Conservation (phyloP, 495 filamentous ascomycete species). For the Talaromyces nanjingensis region DNA sequence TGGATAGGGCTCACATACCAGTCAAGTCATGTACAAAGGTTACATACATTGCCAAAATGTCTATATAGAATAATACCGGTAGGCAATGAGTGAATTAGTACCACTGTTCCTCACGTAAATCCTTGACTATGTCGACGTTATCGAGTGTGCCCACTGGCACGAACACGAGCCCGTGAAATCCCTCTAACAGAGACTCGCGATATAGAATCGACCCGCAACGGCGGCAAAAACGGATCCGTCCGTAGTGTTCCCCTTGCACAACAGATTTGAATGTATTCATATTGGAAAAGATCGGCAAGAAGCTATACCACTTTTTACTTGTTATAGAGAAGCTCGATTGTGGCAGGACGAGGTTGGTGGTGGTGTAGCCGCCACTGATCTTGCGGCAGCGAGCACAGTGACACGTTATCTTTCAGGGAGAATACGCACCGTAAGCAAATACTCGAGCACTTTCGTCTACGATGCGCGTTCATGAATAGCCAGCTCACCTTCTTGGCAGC, state of each 20-base stretch:
- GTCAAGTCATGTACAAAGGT: too few relatives aligned
- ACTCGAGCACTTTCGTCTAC: too few relatives aligned
- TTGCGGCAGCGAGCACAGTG: not conserved
- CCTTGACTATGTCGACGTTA: not conserved
- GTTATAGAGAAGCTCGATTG: not conserved
- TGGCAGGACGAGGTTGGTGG: not conserved
- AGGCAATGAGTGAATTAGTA: not conserved
- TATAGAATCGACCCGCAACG: not conserved
- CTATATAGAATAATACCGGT: too few relatives aligned
- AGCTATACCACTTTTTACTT: not conserved
- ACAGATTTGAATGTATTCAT: not conserved
- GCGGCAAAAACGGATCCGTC: not conserved
- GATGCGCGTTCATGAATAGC: too few relatives aligned
- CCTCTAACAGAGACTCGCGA: not conserved
- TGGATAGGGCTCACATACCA: too few relatives aligned
- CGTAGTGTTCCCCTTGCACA: not conserved
- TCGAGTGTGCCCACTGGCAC: not conserved
- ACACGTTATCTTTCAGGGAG: not conserved
- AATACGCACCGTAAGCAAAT: not conserved
- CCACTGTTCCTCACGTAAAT: not conserved
- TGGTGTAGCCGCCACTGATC: not conserved
- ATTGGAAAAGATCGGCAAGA: not conserved
- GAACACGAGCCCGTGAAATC: not conserved
- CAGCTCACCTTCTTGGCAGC: not conserved
- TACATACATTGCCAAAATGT: too few relatives aligned